Conservation (phyloP, 148 eudicot species). For the Talinum fruticosum region DNA sequence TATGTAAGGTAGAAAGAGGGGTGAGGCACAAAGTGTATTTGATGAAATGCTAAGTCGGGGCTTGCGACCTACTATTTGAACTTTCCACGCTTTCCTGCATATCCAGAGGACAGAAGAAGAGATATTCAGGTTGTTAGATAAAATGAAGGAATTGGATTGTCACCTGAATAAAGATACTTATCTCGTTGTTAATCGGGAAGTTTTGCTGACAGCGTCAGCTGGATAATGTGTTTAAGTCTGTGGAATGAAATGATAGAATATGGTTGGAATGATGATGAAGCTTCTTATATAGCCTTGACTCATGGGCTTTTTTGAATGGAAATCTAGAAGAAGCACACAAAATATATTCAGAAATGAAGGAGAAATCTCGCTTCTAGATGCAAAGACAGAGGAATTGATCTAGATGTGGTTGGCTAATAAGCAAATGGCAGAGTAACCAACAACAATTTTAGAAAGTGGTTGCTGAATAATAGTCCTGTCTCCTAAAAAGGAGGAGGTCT, state of each 20-base stretch:
- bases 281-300: constrained; percentile 62
- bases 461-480: constrained; percentile 19
- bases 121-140: constrained; percentile 53
- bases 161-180: constrained; percentile 68
- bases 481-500: constrained; percentile 11
- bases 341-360: constrained; percentile 69
- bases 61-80: constrained; percentile 56
- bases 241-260: constrained; percentile 67
- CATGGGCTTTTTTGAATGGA: constrained; percentile 87
- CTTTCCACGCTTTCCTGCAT: constrained; percentile 72
- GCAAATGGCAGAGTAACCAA: constrained; percentile 35
- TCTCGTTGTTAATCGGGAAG: constrained; percentile 66
- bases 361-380: constrained; percentile 56
- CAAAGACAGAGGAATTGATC: constrained; percentile 61
- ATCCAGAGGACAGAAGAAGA: constrained; percentile 57
- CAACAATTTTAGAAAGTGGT: constrained; percentile 18
- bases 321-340: constrained; percentile 68
- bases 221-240: constrained; percentile 48
- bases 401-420: constrained; percentile 59
- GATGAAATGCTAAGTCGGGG: constrained; percentile 57
- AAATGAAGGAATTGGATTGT: constrained; percentile 62
- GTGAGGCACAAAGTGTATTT: constrained; percentile 54
- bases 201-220: constrained; percentile 73
- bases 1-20: constrained; percentile 49
- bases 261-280: constrained; percentile 63